These are phyloP conservation scores for Penstemon davidsonii DNA, from an alignment of 257 asterid genomes.

Conservation along the genomic window DNA sequence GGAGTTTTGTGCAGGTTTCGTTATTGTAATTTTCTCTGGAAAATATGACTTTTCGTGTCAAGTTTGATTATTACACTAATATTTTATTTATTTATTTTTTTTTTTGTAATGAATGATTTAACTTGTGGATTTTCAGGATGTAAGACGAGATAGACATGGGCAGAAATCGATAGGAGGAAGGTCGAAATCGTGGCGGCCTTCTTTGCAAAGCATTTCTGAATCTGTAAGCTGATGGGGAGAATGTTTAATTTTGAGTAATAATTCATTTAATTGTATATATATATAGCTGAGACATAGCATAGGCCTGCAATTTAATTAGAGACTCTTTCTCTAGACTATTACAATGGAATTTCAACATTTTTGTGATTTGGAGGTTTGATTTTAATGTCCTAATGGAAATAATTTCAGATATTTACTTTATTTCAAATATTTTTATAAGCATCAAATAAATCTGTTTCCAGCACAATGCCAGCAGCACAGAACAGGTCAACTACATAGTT, in stretches of 20 bases:
- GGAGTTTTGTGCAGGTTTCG: too few species aligned
- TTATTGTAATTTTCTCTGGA: too few species aligned
- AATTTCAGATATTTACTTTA: conserved; percentile 36
- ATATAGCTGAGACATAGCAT: conserved; percentile 30
- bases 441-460: too few species aligned
- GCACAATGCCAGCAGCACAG: too few species aligned
- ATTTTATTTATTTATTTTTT: too few species aligned
- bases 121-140: conserved; percentile 37
- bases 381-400: conserved; percentile 62
- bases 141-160: conserved; percentile 35
- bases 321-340: too few species aligned
- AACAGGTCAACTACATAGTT: too few species aligned
- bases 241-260: conserved; percentile 19
- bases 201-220: conserved; percentile 64
- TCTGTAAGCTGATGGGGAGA: conserved; percentile 35
- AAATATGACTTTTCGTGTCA: too few species aligned
- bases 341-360: conserved; percentile 12
- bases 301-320: too few species aligned
- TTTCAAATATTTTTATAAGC: too few species aligned
- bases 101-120: not conserved
- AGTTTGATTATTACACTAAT: too few species aligned
- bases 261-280: conserved; percentile 3
- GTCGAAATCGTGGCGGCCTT: conserved; percentile 64
- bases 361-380: conserved; percentile 49
- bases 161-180: conserved; percentile 40